These are phyloP conservation scores for Adansonia rubrostipa DNA, from an alignment of 441 rosid genomes.

Conservation along the genomic window DNA sequence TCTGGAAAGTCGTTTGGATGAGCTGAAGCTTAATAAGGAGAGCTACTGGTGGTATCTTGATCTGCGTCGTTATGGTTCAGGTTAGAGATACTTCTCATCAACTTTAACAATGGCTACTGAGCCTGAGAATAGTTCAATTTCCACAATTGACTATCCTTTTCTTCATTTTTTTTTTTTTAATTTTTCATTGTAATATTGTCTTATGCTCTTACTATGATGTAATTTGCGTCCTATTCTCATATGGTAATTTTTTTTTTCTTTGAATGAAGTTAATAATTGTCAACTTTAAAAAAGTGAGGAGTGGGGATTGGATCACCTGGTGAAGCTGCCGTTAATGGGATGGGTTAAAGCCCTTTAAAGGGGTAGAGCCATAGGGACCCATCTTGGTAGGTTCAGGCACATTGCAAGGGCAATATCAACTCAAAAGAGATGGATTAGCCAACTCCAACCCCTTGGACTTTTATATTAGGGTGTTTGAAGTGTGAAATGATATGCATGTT, in stretches of 20 bases:
- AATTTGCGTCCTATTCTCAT: too few relatives aligned
- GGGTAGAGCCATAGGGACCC: too few relatives aligned
- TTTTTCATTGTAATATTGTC: too few relatives aligned
- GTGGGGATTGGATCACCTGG: too few relatives aligned
- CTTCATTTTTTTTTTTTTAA: too few relatives aligned
- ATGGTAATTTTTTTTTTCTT: too few relatives aligned
- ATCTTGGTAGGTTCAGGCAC: not conserved
- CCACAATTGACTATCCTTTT: not conserved
- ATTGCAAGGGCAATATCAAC: not conserved
- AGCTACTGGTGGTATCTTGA: conserved; percentile 99
- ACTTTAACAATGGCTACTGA: not conserved
- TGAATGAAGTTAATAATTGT: too few relatives aligned
- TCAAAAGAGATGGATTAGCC: not conserved
- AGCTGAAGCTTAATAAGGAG: conserved; percentile 72
- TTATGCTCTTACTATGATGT: too few relatives aligned
- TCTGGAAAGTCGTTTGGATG: conserved; percentile 81
- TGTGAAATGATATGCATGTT: not conserved
- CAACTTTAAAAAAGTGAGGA: too few relatives aligned
- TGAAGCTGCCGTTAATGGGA: too few relatives aligned
- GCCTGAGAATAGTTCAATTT: not conserved
- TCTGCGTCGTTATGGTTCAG: conserved; percentile 93
- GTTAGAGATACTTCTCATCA: conserved; percentile 41
- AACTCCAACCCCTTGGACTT: not conserved
- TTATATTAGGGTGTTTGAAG: not conserved
- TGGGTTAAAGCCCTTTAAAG: too few relatives aligned